These are phyloP conservation scores for Mortierella sp. DNA, from an alignment of 371 early-diverging fungal genomes.

Conservation along the genomic window DNA sequence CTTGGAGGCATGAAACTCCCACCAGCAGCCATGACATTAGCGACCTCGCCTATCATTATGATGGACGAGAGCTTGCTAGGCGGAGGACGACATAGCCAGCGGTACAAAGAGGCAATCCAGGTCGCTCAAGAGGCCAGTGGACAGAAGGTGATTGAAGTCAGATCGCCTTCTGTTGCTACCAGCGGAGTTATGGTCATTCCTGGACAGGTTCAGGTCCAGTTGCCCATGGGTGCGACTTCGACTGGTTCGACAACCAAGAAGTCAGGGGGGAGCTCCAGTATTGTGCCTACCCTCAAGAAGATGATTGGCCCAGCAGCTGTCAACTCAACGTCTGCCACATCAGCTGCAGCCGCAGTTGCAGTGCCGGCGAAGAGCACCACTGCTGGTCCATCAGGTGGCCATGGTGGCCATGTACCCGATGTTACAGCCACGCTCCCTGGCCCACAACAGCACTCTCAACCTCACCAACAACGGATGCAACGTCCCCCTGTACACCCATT, in stretches of 20 bases:
- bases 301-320: background rate
- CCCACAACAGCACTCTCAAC: background rate
- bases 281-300: background rate
- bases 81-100: slow-evolving; percentile 30
- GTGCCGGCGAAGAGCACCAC: background rate
- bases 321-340: background rate
- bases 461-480: background rate
- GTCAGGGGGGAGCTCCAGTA: background rate
- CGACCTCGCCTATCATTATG: slow-evolving; percentile 28
- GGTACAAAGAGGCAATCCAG: slow-evolving; percentile 42
- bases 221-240: slow-evolving; percentile 10
- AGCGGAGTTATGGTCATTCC: slow-evolving; percentile 3
- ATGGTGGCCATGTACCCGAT: background rate
- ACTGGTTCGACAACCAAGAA: background rate
- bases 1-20: background rate
- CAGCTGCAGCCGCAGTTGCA: background rate
- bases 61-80: slow-evolving; percentile 48
- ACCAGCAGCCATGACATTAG: background rate
- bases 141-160: slow-evolving; percentile 31
- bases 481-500: background rate
- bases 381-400: background rate
- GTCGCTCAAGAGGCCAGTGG: slow-evolving; percentile 53
- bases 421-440: background rate
- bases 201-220: slow-evolving; percentile 19
- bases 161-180: slow-evolving; percentile 3